Evolutionary conservation across 2,329 filamentous ascomycete genomes (phyloP).

Genomic region (Paracoccidioides lutzii): DNA sequence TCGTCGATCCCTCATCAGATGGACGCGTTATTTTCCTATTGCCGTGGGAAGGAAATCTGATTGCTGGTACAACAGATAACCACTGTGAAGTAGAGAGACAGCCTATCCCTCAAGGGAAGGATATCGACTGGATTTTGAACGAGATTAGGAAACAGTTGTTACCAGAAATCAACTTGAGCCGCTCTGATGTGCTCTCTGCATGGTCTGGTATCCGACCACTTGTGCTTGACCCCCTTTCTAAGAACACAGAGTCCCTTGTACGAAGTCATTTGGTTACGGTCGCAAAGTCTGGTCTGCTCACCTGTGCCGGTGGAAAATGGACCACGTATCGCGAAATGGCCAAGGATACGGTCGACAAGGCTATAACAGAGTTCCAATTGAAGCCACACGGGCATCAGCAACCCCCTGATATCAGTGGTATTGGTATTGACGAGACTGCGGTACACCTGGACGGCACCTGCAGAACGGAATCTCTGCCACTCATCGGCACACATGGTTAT

Average conservation of each 20-base stretch:
- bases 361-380: conserved; percentile 51
- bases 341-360: conserved; percentile 62
- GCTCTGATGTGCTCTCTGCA: conserved; percentile 61
- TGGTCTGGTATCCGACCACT: conserved; percentile 67
- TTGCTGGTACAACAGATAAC: conserved; percentile 63
- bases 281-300: conserved; percentile 57
- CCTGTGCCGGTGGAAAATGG: conserved; percentile 67
- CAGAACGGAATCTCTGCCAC: conserved; percentile 57
- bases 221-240: conserved; percentile 61
- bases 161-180: conserved; percentile 60
- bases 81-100: conserved; percentile 52
- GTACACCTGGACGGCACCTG: conserved; percentile 51
- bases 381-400: conserved; percentile 40
- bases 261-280: conserved; percentile 62
- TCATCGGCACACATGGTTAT: conserved; percentile 63
- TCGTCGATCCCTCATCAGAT: conserved; percentile 65
- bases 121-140: conserved; percentile 63
- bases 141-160: conserved; percentile 62
- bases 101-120: conserved; percentile 56
- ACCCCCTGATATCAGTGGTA: conserved; percentile 50
- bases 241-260: conserved; percentile 63
- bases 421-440: conserved; percentile 55
- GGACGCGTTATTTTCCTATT: conserved; percentile 71
- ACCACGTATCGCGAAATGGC: conserved; percentile 74
- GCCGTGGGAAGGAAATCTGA: conserved; percentile 69